Evolutionary conservation across 176 grass and related monocot genomes (phyloP).

Genomic region (Phragmites australis): DNA sequence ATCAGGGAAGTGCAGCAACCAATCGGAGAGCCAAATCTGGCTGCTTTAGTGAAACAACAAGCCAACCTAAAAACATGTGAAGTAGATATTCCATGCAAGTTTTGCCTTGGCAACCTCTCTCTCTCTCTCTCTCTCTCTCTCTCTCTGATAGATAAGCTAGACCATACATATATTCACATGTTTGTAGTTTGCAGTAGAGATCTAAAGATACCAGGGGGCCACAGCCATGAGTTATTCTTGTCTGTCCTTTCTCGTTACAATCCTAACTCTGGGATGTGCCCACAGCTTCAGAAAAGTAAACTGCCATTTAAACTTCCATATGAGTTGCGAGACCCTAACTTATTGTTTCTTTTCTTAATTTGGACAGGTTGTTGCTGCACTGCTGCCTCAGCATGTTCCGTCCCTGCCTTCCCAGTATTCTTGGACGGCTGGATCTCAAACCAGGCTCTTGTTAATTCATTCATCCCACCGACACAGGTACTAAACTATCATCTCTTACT

Average conservation of each 20-base stretch:
- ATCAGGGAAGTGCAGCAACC: slow-evolving; percentile 51
- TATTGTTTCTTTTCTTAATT: slow-evolving; percentile 18
- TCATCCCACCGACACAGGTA: slow-evolving; percentile 49
- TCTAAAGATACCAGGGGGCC: slow-evolving; percentile 58
- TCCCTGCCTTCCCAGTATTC: slow-evolving; percentile 45
- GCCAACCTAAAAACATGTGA: slow-evolving; percentile 59
- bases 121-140: slow-evolving; percentile 11
- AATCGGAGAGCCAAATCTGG: slow-evolving; percentile 53
- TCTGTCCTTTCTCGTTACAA: slow-evolving; percentile 39
- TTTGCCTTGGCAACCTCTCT: slow-evolving; percentile 43
- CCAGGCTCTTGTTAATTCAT: slow-evolving; percentile 27
- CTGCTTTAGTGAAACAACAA: slow-evolving; percentile 43
- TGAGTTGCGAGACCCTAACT: slow-evolving; percentile 30
- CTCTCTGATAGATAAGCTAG: slow-evolving; percentile 46
- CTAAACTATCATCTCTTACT: slow-evolving; percentile 35
- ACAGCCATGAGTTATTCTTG: slow-evolving; percentile 42
- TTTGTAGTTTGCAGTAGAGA: slow-evolving; percentile 51
- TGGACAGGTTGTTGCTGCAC: slow-evolving; percentile 43
- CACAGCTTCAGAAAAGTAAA: slow-evolving; percentile 42
- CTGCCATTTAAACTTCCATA: slow-evolving; percentile 46
- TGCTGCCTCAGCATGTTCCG: slow-evolving; percentile 38
- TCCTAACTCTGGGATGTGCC: slow-evolving; percentile 41
- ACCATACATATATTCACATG: slow-evolving; percentile 56
- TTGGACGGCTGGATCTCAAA: slow-evolving; percentile 51
- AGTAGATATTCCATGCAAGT: slow-evolving; percentile 55